Evolutionary conservation across 495 filamentous ascomycete species (phyloP), one percentile per base, ranked within the genome.

Genomic region (Penicillium canariense): DNA sequence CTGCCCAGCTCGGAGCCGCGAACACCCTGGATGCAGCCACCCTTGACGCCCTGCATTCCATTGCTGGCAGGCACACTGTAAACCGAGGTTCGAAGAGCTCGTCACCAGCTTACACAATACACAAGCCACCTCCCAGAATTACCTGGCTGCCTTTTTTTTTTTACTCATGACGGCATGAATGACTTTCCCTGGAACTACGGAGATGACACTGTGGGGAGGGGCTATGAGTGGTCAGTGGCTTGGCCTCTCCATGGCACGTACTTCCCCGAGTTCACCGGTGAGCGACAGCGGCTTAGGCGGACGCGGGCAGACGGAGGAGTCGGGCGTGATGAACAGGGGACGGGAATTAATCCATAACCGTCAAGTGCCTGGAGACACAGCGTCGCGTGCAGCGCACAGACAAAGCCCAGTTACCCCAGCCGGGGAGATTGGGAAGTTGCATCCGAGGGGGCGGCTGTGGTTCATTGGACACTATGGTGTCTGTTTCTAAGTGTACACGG

Each of bases 241-340:
- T 23, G 7, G 38, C 18, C 25, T 49, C 50, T 52, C 35, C 56
- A 31, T 48, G 49, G 38, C 58, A 54, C 44, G 43, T 45, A 43
- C 55, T 58, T 42, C 63, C 64, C 64, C 61, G 56, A 59, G 53
- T 65, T 65, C 61, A 62, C 64, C 64, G 64, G 64, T 67, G 64
- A 67, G 58, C 61, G 27, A 67, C 61, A 56, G 38, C 27, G 63
- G 63, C 45, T 67, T 52, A 61, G 46, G 49, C 54, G 31, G 34
- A 32, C 40, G 34, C 45, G 45, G 54, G 40, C 50, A 30, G 39
- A 48, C 48, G 40, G 50, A 51, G 54, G 31, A 35, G 47, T 40
- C 32, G 45, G 28, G 28, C 46, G 22, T 48, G 18, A 23, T 15
- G 46, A 35, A 35, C 50, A 47, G 42, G 53, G 48, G 54, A 56